Conservation (phyloP, 441 rosid genomes). For the Adansonia madagascariensis region DNA sequence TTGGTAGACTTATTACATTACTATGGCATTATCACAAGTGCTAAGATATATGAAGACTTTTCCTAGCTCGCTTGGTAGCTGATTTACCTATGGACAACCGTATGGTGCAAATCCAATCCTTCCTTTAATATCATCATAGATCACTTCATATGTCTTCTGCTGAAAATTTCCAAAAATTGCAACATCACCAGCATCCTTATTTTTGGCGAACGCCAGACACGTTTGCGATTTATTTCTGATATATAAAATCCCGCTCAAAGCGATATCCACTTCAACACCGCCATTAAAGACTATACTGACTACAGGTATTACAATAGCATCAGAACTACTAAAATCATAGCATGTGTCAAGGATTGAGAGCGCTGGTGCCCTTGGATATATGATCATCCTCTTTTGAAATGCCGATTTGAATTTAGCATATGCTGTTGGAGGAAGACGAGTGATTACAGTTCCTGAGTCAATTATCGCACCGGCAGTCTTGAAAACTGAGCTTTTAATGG, state of each 20-base stretch:
- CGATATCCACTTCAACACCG: slow-evolving; percentile 45
- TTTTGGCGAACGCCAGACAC: slow-evolving; percentile 77
- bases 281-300: slow-evolving; percentile 55
- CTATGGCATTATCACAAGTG: not conserved
- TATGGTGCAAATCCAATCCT: slow-evolving; percentile 67
- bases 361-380: slow-evolving; percentile 51
- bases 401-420: slow-evolving; percentile 46
- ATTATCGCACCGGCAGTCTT: slow-evolving; percentile 48
- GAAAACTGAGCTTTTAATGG: slow-evolving; percentile 51
- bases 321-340: slow-evolving; percentile 51
- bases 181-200: slow-evolving; percentile 44
- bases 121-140: slow-evolving; percentile 59
- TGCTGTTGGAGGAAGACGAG: slow-evolving; percentile 56
- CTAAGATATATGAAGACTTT: not conserved
- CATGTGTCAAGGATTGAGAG: slow-evolving; percentile 79
- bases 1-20: not conserved
- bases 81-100: slow-evolving; percentile 42
- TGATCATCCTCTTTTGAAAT: slow-evolving; percentile 53
- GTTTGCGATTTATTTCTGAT: slow-evolving; percentile 40
- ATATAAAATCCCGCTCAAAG: slow-evolving; percentile 45
- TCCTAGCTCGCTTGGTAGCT: not conserved
- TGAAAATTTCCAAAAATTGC: slow-evolving; percentile 75
- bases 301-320: slow-evolving; percentile 40
- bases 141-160: slow-evolving; percentile 69
- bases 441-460: slow-evolving; percentile 66